Evolutionary conservation across 768 basidiomycete species (phyloP).

Genomic region (Mycena indigotica): DNA sequence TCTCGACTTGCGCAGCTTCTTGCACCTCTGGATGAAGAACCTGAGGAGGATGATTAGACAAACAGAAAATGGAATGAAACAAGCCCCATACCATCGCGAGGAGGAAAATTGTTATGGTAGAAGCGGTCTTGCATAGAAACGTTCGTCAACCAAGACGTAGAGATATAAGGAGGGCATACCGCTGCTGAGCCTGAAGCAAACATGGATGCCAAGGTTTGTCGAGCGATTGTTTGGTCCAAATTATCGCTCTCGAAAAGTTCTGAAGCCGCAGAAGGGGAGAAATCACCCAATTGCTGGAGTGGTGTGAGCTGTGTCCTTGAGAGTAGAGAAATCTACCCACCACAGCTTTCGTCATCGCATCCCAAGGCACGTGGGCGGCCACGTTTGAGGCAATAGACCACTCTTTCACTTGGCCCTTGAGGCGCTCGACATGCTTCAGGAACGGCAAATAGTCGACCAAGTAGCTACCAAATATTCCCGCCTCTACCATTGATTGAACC

Average conservation of each 20-base stretch:
- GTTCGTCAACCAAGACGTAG: background rate
- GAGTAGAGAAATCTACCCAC: background rate
- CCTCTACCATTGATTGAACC: conserved; percentile 17
- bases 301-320: background rate
- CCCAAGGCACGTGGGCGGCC: conserved; percentile 13
- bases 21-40: conserved; percentile 27
- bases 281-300: conserved; percentile 9
- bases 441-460: conserved; percentile 26
- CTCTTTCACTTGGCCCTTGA: conserved; percentile 9
- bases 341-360: conserved; percentile 6
- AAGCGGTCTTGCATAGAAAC: conserved; percentile 2
- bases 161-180: background rate
- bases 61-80: background rate
- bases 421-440: conserved; percentile 15
- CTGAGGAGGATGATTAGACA: conserved; percentile 1
- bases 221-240: conserved; percentile 6
- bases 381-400: conserved; percentile 16
- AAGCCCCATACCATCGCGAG: conserved; percentile 13
- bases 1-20: conserved; percentile 25
- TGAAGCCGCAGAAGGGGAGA: conserved; percentile 12
- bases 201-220: conserved; percentile 14
- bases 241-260: conserved; percentile 4
- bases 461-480: conserved; percentile 23
- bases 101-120: conserved; percentile 11
- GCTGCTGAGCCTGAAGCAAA: conserved; percentile 18